Conservation (phyloP, 202 grass and related monocot genomes). For the Bolboschoenoplectus hybrid region DNA sequence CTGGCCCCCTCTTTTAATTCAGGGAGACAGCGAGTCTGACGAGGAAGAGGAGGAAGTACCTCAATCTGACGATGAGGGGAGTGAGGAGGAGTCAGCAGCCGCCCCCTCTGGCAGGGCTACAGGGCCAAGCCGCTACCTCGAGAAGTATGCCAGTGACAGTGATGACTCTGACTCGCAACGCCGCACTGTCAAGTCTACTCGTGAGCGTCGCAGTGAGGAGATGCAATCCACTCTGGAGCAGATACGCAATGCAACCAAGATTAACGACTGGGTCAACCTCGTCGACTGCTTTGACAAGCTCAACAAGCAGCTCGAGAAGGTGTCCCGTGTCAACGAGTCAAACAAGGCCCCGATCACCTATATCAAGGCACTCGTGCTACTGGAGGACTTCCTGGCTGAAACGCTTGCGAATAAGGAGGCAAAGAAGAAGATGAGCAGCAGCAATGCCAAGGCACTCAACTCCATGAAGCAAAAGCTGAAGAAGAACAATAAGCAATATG, state of each 20-base stretch:
- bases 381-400: constrained; percentile 86
- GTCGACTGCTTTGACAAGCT: constrained; percentile 90
- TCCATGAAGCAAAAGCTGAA: constrained; percentile 90
- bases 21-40: constrained; percentile 71
- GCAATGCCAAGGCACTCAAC: constrained; percentile 76
- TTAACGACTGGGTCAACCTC: constrained; percentile 93
- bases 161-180: constrained; percentile 75
- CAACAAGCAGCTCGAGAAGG: constrained; percentile 96
- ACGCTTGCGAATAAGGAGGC: constrained; percentile 88
- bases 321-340: constrained; percentile 78
- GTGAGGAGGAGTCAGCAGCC: constrained; percentile 2
- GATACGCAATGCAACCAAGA: constrained; percentile 92
- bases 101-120: neutral
- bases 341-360: constrained; percentile 70
- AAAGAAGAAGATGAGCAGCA: constrained; percentile 99
- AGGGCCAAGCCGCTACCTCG: constrained; percentile 49
- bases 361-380: constrained; percentile 76
- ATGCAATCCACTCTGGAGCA: constrained; percentile 83
- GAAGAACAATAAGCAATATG: constrained; percentile 96
- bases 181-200: constrained; percentile 68
- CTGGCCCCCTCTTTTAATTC: constrained; percentile 19
- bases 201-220: constrained; percentile 85
- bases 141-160: constrained; percentile 51
- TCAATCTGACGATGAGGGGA: constrained; percentile 29
- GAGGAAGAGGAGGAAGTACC: constrained; percentile 61